phyloP scores from a whole-genome alignment of 352 stramenopile genomes.

The Pythium pyrilobum region DNA sequence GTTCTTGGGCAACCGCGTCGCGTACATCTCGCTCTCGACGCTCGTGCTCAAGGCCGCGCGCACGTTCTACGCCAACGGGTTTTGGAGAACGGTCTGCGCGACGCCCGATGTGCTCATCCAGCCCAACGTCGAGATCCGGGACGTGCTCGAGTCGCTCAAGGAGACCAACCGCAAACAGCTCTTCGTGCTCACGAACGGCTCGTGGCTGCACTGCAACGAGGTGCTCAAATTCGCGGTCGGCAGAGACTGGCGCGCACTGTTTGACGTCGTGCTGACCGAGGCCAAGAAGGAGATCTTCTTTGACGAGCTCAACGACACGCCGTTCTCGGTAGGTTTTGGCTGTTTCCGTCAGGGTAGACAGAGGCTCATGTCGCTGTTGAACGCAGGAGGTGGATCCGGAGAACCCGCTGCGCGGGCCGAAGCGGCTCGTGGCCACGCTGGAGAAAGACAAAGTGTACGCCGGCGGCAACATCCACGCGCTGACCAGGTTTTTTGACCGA shows the following conservation, averaged over 20 bases:
- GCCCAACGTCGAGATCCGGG: slow-evolving; percentile 36
- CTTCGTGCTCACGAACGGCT: slow-evolving; percentile 49
- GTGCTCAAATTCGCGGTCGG: slow-evolving; percentile 45
- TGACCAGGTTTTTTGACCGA: slow-evolving; percentile 29
- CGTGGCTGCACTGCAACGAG: slow-evolving; percentile 48
- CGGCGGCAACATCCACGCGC: slow-evolving; percentile 33
- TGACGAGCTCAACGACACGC: slow-evolving; percentile 39
- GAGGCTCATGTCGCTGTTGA: neutral
- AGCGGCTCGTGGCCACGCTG: slow-evolving; percentile 23
- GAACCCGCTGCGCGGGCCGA: slow-evolving; percentile 10
- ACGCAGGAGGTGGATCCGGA: slow-evolving; percentile 24
- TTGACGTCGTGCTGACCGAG: slow-evolving; percentile 45
- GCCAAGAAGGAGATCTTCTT: slow-evolving; percentile 54
- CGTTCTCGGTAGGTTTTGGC: slow-evolving; percentile 48
- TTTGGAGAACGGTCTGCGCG: slow-evolving; percentile 41
- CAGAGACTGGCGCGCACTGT: slow-evolving; percentile 40
- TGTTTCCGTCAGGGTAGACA: neutral
- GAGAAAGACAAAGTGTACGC: slow-evolving; percentile 36
- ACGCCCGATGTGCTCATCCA: slow-evolving; percentile 38
- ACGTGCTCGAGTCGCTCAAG: slow-evolving; percentile 29
- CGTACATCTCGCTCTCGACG: slow-evolving; percentile 37
- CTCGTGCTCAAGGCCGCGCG: slow-evolving; percentile 33
- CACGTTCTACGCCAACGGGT: slow-evolving; percentile 41
- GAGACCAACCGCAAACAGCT: slow-evolving; percentile 28
- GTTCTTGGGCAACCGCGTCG: slow-evolving; percentile 35